phyloP scores from a whole-genome alignment of 441 rosid species.

The Gossypium davidsonii region DNA sequence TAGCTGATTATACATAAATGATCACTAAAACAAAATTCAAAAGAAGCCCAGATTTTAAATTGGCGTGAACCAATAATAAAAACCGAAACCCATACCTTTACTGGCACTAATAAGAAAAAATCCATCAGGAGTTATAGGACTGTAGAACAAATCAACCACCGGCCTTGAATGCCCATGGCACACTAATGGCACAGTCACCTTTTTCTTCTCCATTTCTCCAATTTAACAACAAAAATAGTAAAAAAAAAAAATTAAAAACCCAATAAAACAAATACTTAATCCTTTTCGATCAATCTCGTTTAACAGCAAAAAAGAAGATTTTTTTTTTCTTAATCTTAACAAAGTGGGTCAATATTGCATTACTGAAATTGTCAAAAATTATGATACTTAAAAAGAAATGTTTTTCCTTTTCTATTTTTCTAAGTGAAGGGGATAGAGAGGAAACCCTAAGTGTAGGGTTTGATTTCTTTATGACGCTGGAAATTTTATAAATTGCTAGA shows the following conservation, averaged over 20 bases:
- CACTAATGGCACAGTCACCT: conserved; percentile 69
- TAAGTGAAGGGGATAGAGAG: neutral
- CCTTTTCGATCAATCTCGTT: conserved; percentile 6
- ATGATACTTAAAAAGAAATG: neutral
- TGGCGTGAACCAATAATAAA: neutral
- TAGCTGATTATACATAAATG: neutral
- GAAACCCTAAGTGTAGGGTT: conserved; percentile 6
- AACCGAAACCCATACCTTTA: conserved; percentile 45
- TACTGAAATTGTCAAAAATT: neutral
- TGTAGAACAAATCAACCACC: conserved; percentile 83
- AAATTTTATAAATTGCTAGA: neutral
- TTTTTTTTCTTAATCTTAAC: neutral
- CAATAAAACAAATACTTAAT: neutral
- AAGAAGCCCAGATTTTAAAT: neutral
- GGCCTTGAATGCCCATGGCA: conserved; percentile 99
- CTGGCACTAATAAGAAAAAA: conserved; percentile 93
- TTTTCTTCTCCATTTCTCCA: conserved; percentile 51
- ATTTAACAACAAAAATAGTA: neutral
- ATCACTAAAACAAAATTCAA: neutral
- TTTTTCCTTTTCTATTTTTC: neutral
- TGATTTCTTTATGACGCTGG: neutral
- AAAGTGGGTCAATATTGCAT: neutral
- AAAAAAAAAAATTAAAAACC: neutral
- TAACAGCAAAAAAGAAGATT: neutral
- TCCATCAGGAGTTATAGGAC: conserved; percentile 92